phyloP scores from a whole-genome alignment of 1,284 basidiomycete species.

The Marasmius oreades region DNA sequence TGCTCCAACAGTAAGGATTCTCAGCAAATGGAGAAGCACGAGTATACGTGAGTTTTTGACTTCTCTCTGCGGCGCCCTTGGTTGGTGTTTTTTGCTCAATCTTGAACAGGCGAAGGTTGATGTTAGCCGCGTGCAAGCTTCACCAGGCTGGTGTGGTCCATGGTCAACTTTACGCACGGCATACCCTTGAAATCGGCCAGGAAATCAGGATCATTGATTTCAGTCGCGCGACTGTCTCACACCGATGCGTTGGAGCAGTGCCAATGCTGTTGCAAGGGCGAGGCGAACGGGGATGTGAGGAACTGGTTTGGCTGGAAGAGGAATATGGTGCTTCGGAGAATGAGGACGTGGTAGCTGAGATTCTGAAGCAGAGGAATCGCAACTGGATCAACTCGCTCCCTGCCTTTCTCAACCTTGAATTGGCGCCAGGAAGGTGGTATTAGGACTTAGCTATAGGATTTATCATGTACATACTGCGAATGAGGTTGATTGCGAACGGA shows the following conservation, averaged over 20 bases:
- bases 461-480: too few relatives aligned
- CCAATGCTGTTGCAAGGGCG: neutral
- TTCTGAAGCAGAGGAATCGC: neutral
- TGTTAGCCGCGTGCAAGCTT: neutral
- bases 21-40: neutral
- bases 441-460: too few relatives aligned
- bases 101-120: neutral
- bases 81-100: too few relatives aligned
- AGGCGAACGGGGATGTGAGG: neutral
- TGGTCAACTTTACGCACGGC: neutral
- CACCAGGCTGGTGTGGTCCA: neutral
- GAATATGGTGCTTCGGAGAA: neutral
- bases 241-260: neutral
- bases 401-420: neutral
- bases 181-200: neutral
- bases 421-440: neutral
- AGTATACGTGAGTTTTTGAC: neutral
- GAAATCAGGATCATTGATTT: neutral
- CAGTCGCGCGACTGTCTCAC: neutral
- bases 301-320: neutral
- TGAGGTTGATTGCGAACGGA: too few relatives aligned
- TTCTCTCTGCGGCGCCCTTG: neutral
- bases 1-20: neutral
- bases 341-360: neutral
- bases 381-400: neutral